A percentile compares a stretch with the other conserved stretches of the same genome.
phyloP scores from a whole-genome alignment of 805 yeast genomes.

The Starmera quercuum region DNA sequence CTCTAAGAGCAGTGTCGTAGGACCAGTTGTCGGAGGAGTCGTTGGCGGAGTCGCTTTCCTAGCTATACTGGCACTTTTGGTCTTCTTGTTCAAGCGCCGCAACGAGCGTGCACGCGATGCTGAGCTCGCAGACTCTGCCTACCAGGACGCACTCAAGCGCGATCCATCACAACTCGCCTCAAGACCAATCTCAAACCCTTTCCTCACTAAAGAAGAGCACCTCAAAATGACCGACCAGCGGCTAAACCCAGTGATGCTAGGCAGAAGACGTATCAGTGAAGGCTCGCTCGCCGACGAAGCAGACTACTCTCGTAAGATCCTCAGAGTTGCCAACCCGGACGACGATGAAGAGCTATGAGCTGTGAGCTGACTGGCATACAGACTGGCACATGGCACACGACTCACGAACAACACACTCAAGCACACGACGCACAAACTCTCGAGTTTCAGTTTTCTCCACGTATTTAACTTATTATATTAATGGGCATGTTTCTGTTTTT shows the following conservation, averaged over 20 bases:
- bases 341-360: constrained; percentile 28
- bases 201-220: constrained; percentile 50
- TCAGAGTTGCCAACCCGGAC: constrained; percentile 88
- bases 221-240: constrained; percentile 48
- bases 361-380: no score
- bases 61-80: constrained; percentile 29
- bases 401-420: no score
- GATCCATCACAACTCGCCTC: constrained; percentile 23
- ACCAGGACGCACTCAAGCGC: constrained; percentile 49
- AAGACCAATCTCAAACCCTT: constrained; percentile 46
- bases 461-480: no score
- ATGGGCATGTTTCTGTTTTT: no score
- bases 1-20: constrained; percentile 25
- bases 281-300: constrained; percentile 85
- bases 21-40: constrained; percentile 59
- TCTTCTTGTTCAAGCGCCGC: constrained; percentile 31
- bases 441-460: no score
- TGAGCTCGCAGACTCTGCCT: constrained; percentile 45
- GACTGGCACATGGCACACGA: no score
- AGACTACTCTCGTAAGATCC: constrained; percentile 70
- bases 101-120: constrained; percentile 16
- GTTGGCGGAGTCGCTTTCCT: constrained; percentile 49
- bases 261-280: constrained; percentile 75
- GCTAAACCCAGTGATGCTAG: constrained; percentile 69
- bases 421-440: no score